These are phyloP conservation scores for Physcomitrellopsis africana DNA, from an alignment of 225 moss, liverwort and hornwort genomes.

Conservation along the genomic window DNA sequence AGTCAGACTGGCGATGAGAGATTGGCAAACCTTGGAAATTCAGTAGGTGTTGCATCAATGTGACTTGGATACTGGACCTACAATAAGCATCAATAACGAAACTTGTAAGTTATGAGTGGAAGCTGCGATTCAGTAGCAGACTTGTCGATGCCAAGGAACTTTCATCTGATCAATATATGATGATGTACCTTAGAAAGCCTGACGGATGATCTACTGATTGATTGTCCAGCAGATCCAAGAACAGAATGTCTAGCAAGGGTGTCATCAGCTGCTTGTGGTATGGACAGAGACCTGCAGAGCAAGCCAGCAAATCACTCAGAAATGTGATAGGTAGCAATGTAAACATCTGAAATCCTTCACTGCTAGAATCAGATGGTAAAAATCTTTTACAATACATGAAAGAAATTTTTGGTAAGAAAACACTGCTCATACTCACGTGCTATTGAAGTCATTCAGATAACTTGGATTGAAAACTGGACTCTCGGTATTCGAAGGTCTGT, in stretches of 20 bases:
- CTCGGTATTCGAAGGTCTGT: constrained; percentile 50
- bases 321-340: constrained; percentile 14
- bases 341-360: neutral
- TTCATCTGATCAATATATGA: constrained; percentile 22
- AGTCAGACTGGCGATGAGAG: constrained; percentile 12
- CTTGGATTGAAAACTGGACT: constrained; percentile 60
- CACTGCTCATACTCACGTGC: constrained; percentile 59
- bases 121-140: constrained; percentile 16
- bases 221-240: constrained; percentile 44
- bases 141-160: constrained; percentile 14
- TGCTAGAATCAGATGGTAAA: neutral
- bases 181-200: constrained; percentile 56
- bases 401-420: constrained; percentile 16
- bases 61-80: constrained; percentile 81
- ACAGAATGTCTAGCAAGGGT: constrained; percentile 73
- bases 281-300: constrained; percentile 53
- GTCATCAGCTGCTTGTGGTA: constrained; percentile 77
- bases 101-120: constrained; percentile 21
- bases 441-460: constrained; percentile 58
- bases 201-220: constrained; percentile 46
- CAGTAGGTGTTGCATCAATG: constrained; percentile 65
- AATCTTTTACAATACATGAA: constrained; percentile 18
- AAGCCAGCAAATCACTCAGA: constrained; percentile 26
- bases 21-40: constrained; percentile 78
- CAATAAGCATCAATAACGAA: constrained; percentile 28